Evolutionary conservation across 139 green algal genomes (phyloP).

Genomic region (Tetratostichococcus sp.): DNA sequence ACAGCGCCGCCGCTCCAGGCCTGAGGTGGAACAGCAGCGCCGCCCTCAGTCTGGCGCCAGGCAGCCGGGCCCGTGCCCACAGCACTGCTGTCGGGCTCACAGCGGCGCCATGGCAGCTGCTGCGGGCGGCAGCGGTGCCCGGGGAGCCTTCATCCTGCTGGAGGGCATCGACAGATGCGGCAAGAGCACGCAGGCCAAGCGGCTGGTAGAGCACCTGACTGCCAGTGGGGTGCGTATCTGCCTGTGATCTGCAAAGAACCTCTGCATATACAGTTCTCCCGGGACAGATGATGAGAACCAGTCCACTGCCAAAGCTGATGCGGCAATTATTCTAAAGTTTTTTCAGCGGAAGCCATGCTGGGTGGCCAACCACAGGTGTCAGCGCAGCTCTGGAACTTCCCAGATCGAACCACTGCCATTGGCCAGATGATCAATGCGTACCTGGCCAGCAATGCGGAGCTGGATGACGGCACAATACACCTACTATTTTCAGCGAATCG

Average conservation of each 20-base stretch:
- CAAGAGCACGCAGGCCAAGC: conserved; percentile 88
- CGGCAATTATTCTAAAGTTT: too few species aligned
- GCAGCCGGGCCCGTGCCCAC: too few species aligned
- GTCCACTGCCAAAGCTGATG: too few species aligned
- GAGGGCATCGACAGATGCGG: conserved; percentile 92
- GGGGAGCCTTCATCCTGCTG: conserved; percentile 91
- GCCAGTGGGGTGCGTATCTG: conserved; percentile 32
- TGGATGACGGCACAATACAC: conserved; percentile 78
- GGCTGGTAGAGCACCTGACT: conserved; percentile 69
- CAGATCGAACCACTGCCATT: conserved; percentile 80
- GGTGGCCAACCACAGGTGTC: too few species aligned
- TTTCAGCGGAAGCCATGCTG: too few species aligned
- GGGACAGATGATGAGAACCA: too few species aligned
- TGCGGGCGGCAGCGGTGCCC: background rate
- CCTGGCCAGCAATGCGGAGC: conserved; percentile 56
- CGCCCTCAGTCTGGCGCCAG: too few species aligned
- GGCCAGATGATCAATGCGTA: conserved; percentile 88
- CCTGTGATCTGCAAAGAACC: too few species aligned
- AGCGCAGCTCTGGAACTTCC: conserved; percentile 85
- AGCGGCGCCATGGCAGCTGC: background rate
- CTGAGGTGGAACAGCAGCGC: too few species aligned
- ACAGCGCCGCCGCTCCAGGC: too few species aligned
- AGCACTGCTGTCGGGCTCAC: background rate
- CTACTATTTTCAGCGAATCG: conserved; percentile 93
- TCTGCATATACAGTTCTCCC: too few species aligned